phyloP scores from a whole-genome alignment of 2,329 filamentous ascomycete species.

The Hypomyces perniciosus region DNA sequence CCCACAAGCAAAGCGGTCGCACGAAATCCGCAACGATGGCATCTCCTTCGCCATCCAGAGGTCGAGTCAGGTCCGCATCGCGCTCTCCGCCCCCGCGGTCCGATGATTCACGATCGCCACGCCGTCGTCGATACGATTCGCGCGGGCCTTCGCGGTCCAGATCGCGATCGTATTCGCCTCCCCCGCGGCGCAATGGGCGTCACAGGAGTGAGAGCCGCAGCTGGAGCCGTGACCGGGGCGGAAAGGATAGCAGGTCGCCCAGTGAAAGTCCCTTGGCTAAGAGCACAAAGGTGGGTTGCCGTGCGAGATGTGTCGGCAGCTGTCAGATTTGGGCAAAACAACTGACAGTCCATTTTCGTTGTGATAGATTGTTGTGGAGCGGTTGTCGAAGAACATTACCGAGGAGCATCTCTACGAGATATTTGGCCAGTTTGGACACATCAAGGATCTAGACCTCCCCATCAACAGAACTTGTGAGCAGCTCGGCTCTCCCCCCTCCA shows the following conservation, averaged over 20 bases:
- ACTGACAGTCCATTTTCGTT: not conserved
- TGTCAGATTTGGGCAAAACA: not conserved
- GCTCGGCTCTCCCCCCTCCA: not conserved
- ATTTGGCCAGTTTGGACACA: slow-evolving; percentile 80
- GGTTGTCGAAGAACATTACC: slow-evolving; percentile 90
- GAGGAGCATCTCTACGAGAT: slow-evolving; percentile 86
- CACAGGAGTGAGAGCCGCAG: slow-evolving; percentile 25
- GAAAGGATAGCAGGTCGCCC: slow-evolving; percentile 30
- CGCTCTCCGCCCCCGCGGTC: slow-evolving; percentile 31
- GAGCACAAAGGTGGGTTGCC: slow-evolving; percentile 48
- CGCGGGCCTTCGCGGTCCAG: slow-evolving; percentile 21
- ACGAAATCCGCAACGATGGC: slow-evolving; percentile 19
- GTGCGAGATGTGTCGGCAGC: not conserved
- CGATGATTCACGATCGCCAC: slow-evolving; percentile 27
- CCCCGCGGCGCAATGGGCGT: slow-evolving; percentile 29
- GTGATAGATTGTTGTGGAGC: slow-evolving; percentile 83
- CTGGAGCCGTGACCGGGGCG: slow-evolving; percentile 27
- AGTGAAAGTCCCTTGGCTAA: slow-evolving; percentile 33
- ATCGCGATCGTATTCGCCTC: slow-evolving; percentile 26
- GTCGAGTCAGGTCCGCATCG: slow-evolving; percentile 28
- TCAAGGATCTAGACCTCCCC: slow-evolving; percentile 82
- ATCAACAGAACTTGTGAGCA: slow-evolving; percentile 75
- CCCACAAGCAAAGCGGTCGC: not conserved
- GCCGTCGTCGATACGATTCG: slow-evolving; percentile 28
- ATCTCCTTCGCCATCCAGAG: slow-evolving; percentile 26